Percentiles rank a stretch among this genome's conserved stretches.
These are phyloP conservation scores for Yamadazyma sp. DNA, from an alignment of 805 yeast genomes.

Conservation along the genomic window DNA sequence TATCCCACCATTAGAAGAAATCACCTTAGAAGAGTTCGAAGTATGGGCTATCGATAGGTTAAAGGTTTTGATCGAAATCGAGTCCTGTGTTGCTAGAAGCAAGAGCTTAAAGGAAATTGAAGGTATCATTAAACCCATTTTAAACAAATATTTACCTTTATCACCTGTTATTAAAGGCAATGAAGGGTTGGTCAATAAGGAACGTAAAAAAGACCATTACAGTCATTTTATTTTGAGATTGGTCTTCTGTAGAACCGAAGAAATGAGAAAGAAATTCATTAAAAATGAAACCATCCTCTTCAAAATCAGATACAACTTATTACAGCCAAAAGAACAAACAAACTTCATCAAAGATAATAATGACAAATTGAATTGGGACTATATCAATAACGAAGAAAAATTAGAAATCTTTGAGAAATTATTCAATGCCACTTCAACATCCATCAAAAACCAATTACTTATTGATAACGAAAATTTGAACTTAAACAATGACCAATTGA, in stretches of 20 bases:
- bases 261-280: slow-evolving; percentile 74
- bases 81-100: slow-evolving; percentile 65
- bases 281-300: slow-evolving; percentile 75
- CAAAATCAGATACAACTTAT: slow-evolving; percentile 62
- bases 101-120: slow-evolving; percentile 65
- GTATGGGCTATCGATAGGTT: slow-evolving; percentile 93
- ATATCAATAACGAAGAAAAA: slow-evolving; percentile 63
- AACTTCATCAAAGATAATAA: slow-evolving; percentile 56
- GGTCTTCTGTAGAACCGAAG: slow-evolving; percentile 86
- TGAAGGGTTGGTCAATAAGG: slow-evolving; percentile 44
- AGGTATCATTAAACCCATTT: slow-evolving; percentile 57
- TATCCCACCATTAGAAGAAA: slow-evolving; percentile 76
- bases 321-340: slow-evolving; percentile 64
- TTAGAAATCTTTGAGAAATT: slow-evolving; percentile 45
- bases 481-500: slow-evolving; percentile 50
- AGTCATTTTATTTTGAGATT: slow-evolving; percentile 85
- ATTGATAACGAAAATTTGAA: slow-evolving; percentile 26
- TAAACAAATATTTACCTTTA: slow-evolving; percentile 66
- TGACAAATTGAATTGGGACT: slow-evolving; percentile 69
- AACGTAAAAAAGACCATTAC: slow-evolving; percentile 85
- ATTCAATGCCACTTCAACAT: slow-evolving; percentile 50
- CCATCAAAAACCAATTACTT: slow-evolving; percentile 36
- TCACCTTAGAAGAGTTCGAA: slow-evolving; percentile 90
- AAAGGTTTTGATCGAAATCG: slow-evolving; percentile 79
- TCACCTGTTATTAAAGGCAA: slow-evolving; percentile 24